Evolutionary conservation across 768 basidiomycete genomes (phyloP).

Genomic region (Saitozyma podzolica): DNA sequence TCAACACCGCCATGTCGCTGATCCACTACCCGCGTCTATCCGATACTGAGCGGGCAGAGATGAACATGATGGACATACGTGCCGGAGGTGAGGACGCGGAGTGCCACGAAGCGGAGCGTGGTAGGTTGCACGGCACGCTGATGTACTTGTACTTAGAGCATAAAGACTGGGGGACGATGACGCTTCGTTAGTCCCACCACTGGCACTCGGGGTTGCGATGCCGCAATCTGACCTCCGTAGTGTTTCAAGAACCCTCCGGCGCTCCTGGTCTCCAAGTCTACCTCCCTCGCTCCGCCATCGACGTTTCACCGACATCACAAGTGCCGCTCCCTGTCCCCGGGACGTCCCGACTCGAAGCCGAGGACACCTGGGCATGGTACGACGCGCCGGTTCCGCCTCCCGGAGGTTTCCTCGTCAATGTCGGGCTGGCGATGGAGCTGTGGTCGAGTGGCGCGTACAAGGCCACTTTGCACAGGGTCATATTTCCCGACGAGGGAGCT

Average conservation of each 20-base stretch:
- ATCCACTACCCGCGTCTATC: slow-evolving; percentile 19
- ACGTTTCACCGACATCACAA: too few relatives aligned
- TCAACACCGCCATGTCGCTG: slow-evolving; percentile 20
- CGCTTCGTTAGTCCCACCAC: slow-evolving; percentile 9
- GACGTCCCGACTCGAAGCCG: background rate
- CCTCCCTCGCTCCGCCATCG: slow-evolving; percentile 12
- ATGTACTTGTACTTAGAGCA: slow-evolving; percentile 8
- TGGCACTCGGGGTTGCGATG: background rate
- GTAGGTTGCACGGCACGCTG: too few relatives aligned
- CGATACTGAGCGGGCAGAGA: background rate
- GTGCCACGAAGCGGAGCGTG: background rate
- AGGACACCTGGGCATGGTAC: slow-evolving; percentile 13
- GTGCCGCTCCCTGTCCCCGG: background rate
- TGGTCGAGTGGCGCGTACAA: slow-evolving; percentile 22
- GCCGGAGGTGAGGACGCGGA: slow-evolving; percentile 14
- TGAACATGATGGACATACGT: slow-evolving; percentile 17
- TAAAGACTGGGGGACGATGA: slow-evolving; percentile 30
- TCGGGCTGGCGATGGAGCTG: slow-evolving; percentile 24
- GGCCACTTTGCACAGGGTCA: slow-evolving; percentile 24
- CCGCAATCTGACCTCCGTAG: background rate
- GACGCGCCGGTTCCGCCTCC: slow-evolving; percentile 19
- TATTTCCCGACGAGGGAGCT: slow-evolving; percentile 10
- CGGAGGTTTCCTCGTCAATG: slow-evolving; percentile 23
- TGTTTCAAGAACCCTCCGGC: slow-evolving; percentile 21
- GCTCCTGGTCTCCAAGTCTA: slow-evolving; percentile 21